Base-by-base conservation (phyloP, 495 filamentous ascomycete genomes). In the Barbatosphaeria neglecta region DNA sequence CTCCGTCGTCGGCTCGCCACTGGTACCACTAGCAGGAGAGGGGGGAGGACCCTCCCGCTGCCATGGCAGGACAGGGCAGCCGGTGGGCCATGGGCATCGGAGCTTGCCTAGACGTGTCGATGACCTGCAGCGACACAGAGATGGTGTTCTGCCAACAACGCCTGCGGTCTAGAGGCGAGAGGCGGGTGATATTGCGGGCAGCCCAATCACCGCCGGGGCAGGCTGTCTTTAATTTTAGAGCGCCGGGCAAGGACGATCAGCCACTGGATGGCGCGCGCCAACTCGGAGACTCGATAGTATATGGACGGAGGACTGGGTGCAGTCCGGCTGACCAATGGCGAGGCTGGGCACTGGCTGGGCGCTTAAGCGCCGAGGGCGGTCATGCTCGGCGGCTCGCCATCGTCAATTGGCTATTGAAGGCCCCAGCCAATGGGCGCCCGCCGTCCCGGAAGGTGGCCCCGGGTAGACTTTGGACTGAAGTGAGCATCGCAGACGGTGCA, bases 181-280 rank as follows among this genome's bases (percentile, higher is more conserved):
- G 20, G 39, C 24, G 39, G 20, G 39, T 11, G 39, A 22, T 23
- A 41, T 33, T 25, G 41, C 15, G 24, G 41, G 13, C 11, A 13
- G 25, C 24, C 44, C 44, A 46, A 46, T 46, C 33, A 39, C 19
- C 28, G 35, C 33, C n/a, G 2, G 27, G 24, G 5, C 20, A 22
- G 10, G 31, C 11, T 13, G 31, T 22, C n/a, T 18, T n/a, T 39
- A 46, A 46, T 46, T 37, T 46, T 22, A 38, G 28, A 11, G 22
- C 22, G 22, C 27, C 4, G 31, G 22, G 16, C 16, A 37, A n/a
- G 43, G 28, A 22, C 17, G 24, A n/a, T 33, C 44, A 24, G 44
- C 44, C 33, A 46, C 31, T 46, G 44, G 44, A 22, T 46, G 33
- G 44, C 44, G 44, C 44, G 44, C 44, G 44, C 44, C 31, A 46